These are phyloP conservation scores for Oemleria cerasiformis DNA, from an alignment of 306 rosid species.

Conservation along the genomic window DNA sequence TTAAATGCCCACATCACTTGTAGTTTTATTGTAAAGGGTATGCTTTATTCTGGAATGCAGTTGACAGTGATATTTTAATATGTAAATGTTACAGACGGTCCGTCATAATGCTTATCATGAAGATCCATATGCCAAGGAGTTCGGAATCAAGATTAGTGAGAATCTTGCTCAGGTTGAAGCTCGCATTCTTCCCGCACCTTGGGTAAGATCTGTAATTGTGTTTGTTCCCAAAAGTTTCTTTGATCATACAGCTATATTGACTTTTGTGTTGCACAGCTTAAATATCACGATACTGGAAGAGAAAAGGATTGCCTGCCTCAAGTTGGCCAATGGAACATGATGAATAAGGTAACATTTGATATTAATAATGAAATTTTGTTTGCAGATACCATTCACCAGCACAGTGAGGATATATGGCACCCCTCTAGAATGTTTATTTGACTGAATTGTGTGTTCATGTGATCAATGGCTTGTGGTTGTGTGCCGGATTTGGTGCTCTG, in stretches of 20 bases:
- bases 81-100: slow-evolving; percentile 54
- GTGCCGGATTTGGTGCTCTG: not conserved
- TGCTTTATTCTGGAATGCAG: not conserved
- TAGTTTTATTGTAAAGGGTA: not conserved
- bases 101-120: slow-evolving; percentile 75
- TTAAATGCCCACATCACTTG: not conserved
- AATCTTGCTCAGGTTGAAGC: slow-evolving; percentile 97
- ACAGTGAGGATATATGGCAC: not conserved
- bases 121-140: slow-evolving; percentile 88
- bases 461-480: not conserved
- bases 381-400: not conserved
- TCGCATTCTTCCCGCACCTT: slow-evolving; percentile 90
- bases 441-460: not conserved
- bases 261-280: slow-evolving; percentile 51
- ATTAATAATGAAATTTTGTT: not conserved
- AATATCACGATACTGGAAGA: slow-evolving; percentile 93
- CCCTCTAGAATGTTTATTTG: not conserved
- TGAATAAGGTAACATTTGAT: slow-evolving; percentile 66
- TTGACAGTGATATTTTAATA: not conserved
- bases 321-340: slow-evolving; percentile 99
- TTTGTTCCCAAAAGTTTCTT: not conserved
- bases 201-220: slow-evolving; percentile 44
- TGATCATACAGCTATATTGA: not conserved
- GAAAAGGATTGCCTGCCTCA: slow-evolving; percentile 92
- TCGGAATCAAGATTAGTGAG: slow-evolving; percentile 85